These are phyloP conservation scores for Thymus mandschuricus DNA, from an alignment of 257 asterid genomes.

Conservation along the genomic window DNA sequence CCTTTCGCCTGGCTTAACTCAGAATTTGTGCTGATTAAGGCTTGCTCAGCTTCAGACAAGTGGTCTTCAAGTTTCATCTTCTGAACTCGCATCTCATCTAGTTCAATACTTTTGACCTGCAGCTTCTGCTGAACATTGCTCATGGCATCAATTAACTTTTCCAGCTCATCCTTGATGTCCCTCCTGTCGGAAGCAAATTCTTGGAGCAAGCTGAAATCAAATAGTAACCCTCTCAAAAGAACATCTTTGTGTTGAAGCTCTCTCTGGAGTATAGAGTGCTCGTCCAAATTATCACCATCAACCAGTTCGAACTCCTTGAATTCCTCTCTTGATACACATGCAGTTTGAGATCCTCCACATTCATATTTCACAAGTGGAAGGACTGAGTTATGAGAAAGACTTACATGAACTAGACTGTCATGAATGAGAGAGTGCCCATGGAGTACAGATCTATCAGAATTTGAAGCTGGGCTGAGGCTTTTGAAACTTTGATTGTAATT, in stretches of 20 bases:
- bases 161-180: conserved; percentile 71
- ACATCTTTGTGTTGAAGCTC: conserved; percentile 66
- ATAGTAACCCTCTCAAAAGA: conserved; percentile 77
- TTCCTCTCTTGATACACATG: conserved; percentile 32
- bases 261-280: conserved; percentile 54
- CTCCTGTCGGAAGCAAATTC: conserved; percentile 76
- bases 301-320: conserved; percentile 34
- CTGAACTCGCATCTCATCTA: conserved; percentile 53
- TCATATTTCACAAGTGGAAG: conserved; percentile 30
- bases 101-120: conserved; percentile 52
- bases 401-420: conserved; percentile 28
- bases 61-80: conserved; percentile 54
- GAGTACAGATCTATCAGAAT: conserved; percentile 32
- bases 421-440: conserved; percentile 34
- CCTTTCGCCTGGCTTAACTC: conserved; percentile 58
- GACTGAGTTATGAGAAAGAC: conserved; percentile 28
- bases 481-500: conserved; percentile 39
- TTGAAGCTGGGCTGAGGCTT: conserved; percentile 30
- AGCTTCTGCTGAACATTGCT: conserved; percentile 63
- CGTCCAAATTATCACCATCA: conserved; percentile 39
- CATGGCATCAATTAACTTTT: conserved; percentile 53
- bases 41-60: conserved; percentile 61
- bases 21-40: conserved; percentile 48
- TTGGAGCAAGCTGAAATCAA: conserved; percentile 87
- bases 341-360: conserved; percentile 35